Conservation (phyloP, 331 rosid species). For the Rhamnella rubrinervis region DNA sequence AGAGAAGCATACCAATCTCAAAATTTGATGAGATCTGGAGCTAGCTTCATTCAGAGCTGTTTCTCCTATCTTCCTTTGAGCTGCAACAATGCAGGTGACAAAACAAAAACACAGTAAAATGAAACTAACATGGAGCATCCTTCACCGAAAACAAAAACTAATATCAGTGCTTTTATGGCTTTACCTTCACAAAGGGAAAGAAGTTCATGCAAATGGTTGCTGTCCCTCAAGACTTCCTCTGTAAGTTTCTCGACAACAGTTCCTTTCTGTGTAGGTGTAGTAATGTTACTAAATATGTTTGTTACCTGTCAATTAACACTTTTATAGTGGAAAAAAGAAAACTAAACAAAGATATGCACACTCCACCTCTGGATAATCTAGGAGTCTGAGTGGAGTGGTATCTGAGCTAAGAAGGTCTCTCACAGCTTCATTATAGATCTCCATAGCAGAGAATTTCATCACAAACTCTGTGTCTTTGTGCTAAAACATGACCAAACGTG, state of each 20-base stretch:
- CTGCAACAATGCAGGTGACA: conserved; percentile 38
- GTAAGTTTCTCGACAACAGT: conserved; percentile 73
- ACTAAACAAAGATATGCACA: neutral
- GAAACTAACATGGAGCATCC: neutral
- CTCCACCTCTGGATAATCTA: conserved; percentile 84
- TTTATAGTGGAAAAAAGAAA: neutral
- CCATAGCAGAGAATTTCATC: conserved; percentile 85
- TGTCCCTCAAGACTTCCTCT: conserved; percentile 60
- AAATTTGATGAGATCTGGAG: conserved; percentile 92
- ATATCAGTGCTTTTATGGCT: neutral
- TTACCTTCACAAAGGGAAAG: conserved; percentile 70
- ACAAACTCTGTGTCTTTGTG: conserved; percentile 60
- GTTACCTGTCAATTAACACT: conserved; percentile 8
- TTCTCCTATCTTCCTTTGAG: conserved; percentile 80
- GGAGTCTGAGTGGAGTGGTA: conserved; percentile 56
- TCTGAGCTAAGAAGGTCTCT: conserved; percentile 63
- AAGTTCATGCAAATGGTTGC: conserved; percentile 54
- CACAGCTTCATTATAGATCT: conserved; percentile 84
- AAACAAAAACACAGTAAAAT: neutral
- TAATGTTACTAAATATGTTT: conserved; percentile 11
- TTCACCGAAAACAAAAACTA: neutral
- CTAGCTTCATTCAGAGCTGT: conserved; percentile 82
- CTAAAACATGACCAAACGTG: conserved; percentile 37
- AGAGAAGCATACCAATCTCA: conserved; percentile 66
- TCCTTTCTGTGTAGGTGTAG: conserved; percentile 58